phyloP scores from a whole-genome alignment of 1,284 basidiomycete genomes.

The Malassezia cuniculi region DNA sequence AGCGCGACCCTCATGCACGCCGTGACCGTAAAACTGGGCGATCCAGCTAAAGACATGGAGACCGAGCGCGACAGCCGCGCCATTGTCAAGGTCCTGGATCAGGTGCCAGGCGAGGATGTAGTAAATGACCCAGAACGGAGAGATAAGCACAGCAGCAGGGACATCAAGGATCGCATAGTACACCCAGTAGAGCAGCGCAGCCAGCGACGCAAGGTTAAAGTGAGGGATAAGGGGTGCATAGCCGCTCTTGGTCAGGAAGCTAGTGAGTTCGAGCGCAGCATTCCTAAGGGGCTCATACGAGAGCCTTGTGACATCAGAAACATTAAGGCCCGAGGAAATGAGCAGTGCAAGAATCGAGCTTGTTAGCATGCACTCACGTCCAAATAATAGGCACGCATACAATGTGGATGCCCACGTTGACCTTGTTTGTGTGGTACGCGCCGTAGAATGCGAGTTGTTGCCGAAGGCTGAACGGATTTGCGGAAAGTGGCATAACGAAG shows the following conservation, averaged over 20 bases:
- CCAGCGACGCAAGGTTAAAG: conserved; percentile 4
- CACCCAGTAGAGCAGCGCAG: conserved; percentile 16
- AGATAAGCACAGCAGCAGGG: conserved; percentile 19
- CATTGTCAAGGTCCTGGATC: conserved; percentile 15
- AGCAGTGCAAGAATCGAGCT: too few species aligned
- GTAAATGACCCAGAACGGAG: conserved; percentile 21
- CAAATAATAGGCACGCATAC: conserved; percentile 32
- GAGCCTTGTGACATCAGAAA: too few species aligned
- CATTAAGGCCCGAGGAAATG: too few species aligned
- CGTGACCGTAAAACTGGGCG: conserved; percentile 34
- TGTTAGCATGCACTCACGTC: conserved; percentile 17
- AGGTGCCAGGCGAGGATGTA: conserved; percentile 16
- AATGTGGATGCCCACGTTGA: conserved; percentile 37
- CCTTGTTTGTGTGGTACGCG: conserved; percentile 31
- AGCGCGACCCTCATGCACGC: conserved; percentile 31
- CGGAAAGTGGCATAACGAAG: conserved; percentile 21
- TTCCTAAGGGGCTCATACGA: too few species aligned
- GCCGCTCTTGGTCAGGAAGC: too few species aligned
- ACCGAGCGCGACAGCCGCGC: conserved; percentile 14
- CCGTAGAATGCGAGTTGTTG: conserved; percentile 37
- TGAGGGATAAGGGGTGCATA: too few species aligned
- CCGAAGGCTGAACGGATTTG: conserved; percentile 22
- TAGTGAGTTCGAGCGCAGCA: too few species aligned
- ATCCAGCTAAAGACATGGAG: conserved; percentile 26
- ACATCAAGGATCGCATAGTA: conserved; percentile 30